Conservation (phyloP, 2,329 filamentous ascomycete genomes). For the Pyrenophora teres region DNA sequence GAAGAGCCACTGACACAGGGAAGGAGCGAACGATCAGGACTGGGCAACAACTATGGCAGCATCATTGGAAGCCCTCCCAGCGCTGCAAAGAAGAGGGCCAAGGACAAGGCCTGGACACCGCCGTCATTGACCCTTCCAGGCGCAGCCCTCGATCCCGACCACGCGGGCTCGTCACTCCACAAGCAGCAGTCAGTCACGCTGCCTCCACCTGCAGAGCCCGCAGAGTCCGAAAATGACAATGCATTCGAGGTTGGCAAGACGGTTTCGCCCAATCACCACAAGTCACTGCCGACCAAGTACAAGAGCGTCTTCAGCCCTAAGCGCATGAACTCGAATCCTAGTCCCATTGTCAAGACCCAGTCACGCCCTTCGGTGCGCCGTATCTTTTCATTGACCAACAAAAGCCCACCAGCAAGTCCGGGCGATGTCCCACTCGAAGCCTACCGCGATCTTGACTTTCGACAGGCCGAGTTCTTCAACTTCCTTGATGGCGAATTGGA, state of each 20-base stretch:
- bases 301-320: conserved; percentile 48
- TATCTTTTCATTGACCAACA: conserved; percentile 52
- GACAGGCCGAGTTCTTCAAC: conserved; percentile 81
- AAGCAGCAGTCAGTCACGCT: conserved; percentile 28
- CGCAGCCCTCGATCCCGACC: conserved; percentile 60
- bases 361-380: conserved; percentile 46
- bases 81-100: conserved; percentile 13
- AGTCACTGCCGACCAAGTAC: conserved; percentile 37
- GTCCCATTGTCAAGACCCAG: conserved; percentile 26
- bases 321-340: conserved; percentile 49
- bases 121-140: conserved; percentile 65
- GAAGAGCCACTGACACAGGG: conserved; percentile 38
- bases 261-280: conserved; percentile 36
- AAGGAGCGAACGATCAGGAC: conserved; percentile 22
- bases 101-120: conserved; percentile 41
- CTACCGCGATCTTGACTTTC: conserved; percentile 68
- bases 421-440: conserved; percentile 59
- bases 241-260: conserved; percentile 54
- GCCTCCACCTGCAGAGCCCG: conserved; percentile 18
- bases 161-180: conserved; percentile 18
- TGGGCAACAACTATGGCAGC: conserved; percentile 64
- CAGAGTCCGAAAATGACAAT: conserved; percentile 31
- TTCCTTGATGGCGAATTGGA: conserved; percentile 83
- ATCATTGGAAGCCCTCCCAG: conserved; percentile 60
- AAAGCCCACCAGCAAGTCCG: conserved; percentile 42